phyloP scores from a whole-genome alignment of 352 stramenopile species.

The Peronospora destructor region DNA sequence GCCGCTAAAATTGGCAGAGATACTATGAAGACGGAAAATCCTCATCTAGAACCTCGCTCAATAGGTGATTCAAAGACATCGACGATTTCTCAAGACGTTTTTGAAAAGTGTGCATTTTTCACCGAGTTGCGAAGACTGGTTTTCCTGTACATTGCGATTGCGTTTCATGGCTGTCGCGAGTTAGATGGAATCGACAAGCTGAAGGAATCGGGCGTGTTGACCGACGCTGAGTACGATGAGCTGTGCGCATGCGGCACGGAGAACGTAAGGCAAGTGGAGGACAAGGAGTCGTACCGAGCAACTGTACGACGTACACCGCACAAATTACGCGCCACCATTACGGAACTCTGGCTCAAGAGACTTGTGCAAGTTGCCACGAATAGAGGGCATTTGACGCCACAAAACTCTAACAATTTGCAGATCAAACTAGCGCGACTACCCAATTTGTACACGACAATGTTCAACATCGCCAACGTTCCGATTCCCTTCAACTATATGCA shows the following conservation, averaged over 20 bases:
- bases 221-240: slow-evolving; percentile 62
- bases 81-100: slow-evolving; percentile 41
- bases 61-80: slow-evolving; percentile 14
- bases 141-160: slow-evolving; percentile 79
- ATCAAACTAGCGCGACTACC: slow-evolving; percentile 60
- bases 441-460: slow-evolving; percentile 72
- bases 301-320: slow-evolving; percentile 56
- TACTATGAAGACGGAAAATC: slow-evolving; percentile 2
- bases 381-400: slow-evolving; percentile 46
- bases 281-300: slow-evolving; percentile 42
- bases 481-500: slow-evolving; percentile 87
- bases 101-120: slow-evolving; percentile 78
- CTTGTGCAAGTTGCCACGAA: slow-evolving; percentile 60
- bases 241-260: slow-evolving; percentile 64
- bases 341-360: slow-evolving; percentile 73
- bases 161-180: slow-evolving; percentile 70
- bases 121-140: slow-evolving; percentile 66
- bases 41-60: neutral
- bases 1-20: slow-evolving; percentile 1
- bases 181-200: slow-evolving; percentile 64
- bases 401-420: slow-evolving; percentile 55
- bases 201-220: slow-evolving; percentile 48
- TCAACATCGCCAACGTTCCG: slow-evolving; percentile 79
- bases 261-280: slow-evolving; percentile 31
- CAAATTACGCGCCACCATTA: slow-evolving; percentile 68